Evolutionary conservation across 805 yeast species (phyloP), one percentile per base, ranked within the genome.

Genomic region (Huiozyma sinensis): DNA sequence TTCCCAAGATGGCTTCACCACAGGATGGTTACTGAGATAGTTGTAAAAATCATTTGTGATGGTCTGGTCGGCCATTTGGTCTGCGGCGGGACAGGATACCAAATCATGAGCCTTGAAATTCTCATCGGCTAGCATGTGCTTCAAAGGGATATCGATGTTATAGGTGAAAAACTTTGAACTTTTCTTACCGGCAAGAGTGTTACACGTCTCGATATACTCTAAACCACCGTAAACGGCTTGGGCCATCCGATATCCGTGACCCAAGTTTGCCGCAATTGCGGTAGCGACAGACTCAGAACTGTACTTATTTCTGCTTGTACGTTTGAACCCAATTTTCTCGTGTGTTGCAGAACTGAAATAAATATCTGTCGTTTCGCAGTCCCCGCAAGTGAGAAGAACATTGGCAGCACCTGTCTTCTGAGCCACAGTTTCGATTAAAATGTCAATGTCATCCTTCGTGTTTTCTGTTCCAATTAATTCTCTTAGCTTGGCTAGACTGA

Each of bases 341-440:
- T 32, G 10, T n/a, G 34, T 32, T 10, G n/a, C n/a, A 10, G n/a
- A 10, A 32, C n/a, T 10, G n/a, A 10, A 32, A 10, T 10, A 32
- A 32, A 32, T 32, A n/a, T 32, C 34, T 32, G 34, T 32, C 10
- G n/a, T 32, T 10, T 32, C 34, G 12, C 71, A 55, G 56, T 86
- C 95, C 0, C 95, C 95, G n/a, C 95, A 95, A 61, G 86, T 86
- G 28, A 86, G 68, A 33, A 86, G 64, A 7, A 86, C 73, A 49
- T 75, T 75, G 6, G 65, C 51, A 32, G 34, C 34, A 32, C 34
- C 34, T 32, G 34, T 32, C n/a, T 32, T n/a, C n/a, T 32, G 10
- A n/a, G 34, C 34, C 10, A 32, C 34, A 32, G n/a, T 32, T 32
- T 32, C 69, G 78, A 1, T 76, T 52, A 0, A 71, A 65, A 39